phyloP scores from a whole-genome alignment of 805 yeast species.

The Candida bentonensis region DNA sequence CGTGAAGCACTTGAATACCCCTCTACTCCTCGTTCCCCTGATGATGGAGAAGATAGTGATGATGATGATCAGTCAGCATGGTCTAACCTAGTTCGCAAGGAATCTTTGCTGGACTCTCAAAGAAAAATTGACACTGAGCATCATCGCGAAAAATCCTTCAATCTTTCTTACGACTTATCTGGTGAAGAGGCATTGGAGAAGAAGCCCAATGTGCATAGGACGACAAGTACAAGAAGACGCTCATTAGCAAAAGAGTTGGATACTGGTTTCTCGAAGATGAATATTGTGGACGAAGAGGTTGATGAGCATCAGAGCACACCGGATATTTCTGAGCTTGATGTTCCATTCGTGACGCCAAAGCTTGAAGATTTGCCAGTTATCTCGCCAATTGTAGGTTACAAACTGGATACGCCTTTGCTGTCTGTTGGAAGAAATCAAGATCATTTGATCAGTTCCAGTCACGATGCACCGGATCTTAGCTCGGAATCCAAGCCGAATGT shows the following conservation, averaged over 20 bases:
- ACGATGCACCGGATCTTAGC: too few species aligned
- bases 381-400: background rate
- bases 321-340: background rate
- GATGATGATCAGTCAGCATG: background rate
- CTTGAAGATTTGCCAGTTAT: background rate
- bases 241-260: background rate
- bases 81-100: slow-evolving; percentile 9
- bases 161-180: background rate
- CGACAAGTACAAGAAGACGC: background rate
- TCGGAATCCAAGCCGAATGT: too few species aligned
- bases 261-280: background rate
- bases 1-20: background rate
- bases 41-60: background rate
- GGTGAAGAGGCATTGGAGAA: background rate
- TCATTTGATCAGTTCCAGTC: too few species aligned
- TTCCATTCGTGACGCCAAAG: background rate
- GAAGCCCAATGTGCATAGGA: background rate
- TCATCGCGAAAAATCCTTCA: slow-evolving; percentile 1
- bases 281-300: background rate
- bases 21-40: background rate
- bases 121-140: slow-evolving; percentile 10
- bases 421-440: too few species aligned
- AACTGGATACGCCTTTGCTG: too few species aligned
- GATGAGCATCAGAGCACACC: background rate
- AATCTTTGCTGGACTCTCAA: slow-evolving; percentile 13